These are phyloP conservation scores for Triticum turgidum DNA, from an alignment of 176 grass and related monocot species.

Conservation along the genomic window DNA sequence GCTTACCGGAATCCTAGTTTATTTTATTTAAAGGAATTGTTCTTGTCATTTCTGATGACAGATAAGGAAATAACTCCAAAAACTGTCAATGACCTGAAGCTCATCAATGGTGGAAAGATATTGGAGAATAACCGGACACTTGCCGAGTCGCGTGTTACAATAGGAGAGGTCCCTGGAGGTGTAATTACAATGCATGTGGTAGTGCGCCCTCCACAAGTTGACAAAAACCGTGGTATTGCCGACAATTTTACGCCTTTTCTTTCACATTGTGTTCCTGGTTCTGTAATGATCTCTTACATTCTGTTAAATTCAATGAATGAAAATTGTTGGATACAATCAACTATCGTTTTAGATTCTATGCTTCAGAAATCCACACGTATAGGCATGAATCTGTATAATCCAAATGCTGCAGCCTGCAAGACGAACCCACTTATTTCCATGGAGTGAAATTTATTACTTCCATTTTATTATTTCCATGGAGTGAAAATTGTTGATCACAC, in stretches of 20 bases:
- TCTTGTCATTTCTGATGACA: constrained; percentile 41
- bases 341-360: not conserved
- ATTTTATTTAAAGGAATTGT: constrained; percentile 8
- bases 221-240: constrained; percentile 66
- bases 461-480: not conserved
- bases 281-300: constrained; percentile 10
- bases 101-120: constrained; percentile 95
- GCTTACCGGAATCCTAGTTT: constrained; percentile 9
- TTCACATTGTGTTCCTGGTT: constrained; percentile 17
- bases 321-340: not conserved
- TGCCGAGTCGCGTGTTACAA: constrained; percentile 70
- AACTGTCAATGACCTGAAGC: constrained; percentile 83
- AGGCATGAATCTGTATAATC: not conserved
- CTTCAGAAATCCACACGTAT: not conserved
- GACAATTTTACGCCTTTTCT: constrained; percentile 29
- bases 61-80: constrained; percentile 74
- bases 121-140: constrained; percentile 82
- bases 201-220: constrained; percentile 71
- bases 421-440: not conserved
- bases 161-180: constrained; percentile 80
- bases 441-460: not conserved
- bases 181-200: constrained; percentile 98
- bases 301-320: not conserved
- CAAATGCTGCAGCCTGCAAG: not conserved
- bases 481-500: not conserved